Base-by-base conservation (phyloP, 2,329 filamentous ascomycete genomes). In the Colletotrichum coccodes region DNA sequence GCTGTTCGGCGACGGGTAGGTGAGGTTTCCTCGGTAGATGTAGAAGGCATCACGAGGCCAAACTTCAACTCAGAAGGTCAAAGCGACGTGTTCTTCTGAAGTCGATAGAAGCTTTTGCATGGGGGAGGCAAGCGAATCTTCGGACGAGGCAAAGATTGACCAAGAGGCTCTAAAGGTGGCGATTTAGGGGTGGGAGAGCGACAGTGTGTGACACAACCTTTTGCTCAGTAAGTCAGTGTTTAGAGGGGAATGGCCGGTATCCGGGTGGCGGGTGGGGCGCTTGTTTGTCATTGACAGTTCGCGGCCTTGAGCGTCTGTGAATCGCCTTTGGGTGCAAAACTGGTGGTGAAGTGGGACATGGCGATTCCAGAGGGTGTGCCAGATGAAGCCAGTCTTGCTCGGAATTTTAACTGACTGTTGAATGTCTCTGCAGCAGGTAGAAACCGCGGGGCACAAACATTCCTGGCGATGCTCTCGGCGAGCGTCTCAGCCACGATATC, bases 101-200 rank as follows among this genome's bases (percentile, higher is more conserved):
- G 66, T 69, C 30, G n/a, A 69, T 56, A 66, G 36, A 69, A 69
- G 66, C 49, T 69, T 66, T 64, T 32, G 26, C 21, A 30, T n/a
- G 32, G 47, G 49, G 49, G 53, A 65, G 42, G 54, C 66, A 56
- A 57, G 66, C 66, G 14, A 61, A 32, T 54, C 47, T 65, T 68
- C 42, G 54, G 54, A 50, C 61, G 54, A 60, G 61, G 65, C 23
- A 64, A 69, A 46, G 54, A 65, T 65, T 65, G 40, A 52, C 66
- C 38, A 40, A 50, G 54, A 60, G 54, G 54, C 61, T 60, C 61
- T 50, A n/a, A n/a, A 65, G 58, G 65, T 68, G 65, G 65, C 65
- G 53, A 64, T 28, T 56, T 36, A 9, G 28, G 28, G 38, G 28
- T 42, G 52, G 28, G n/a, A 46, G 30, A 36, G 49, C 49, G 49